Evolutionary conservation across 2,329 filamentous ascomycete species (phyloP), one percentile per base, ranked within the genome.

Genomic region (Helicocarpus griseus): DNA sequence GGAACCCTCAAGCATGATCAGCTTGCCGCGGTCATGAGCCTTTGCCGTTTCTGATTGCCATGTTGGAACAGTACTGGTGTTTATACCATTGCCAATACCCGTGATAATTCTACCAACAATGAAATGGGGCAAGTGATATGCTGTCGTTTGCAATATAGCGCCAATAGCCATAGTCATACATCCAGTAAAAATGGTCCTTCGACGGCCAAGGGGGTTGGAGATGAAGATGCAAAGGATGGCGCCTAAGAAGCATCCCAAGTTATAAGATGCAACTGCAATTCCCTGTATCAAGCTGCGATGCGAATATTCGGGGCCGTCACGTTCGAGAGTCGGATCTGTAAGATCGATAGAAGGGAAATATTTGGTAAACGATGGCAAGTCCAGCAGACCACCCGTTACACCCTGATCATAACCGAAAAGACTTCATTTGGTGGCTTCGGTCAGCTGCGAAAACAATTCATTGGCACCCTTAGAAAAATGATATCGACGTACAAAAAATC

Each of bases 1-100:
- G 52, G 73, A 69, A 11, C 73, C 72, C 40, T 76, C 73, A 2
- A 77, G 73, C 19, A 75, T 76, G 39, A 80, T 73, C 24, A 77
- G 62, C 45, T 70, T 64, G 29, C 77, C 77, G 28, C 77, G 70
- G 41, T 73, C 72, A 24, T 68, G 63, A 1, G 73, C 64, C 8
- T 53, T 60, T 0, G 64, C 65, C 7, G 63, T 63, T 31, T 67
- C 66, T 0, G 65, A 61, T 52, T 67, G 73, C 74, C 73, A 77
- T 2, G 74, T 71, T 0, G 73, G 73, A 0, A 75, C 73, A 11
- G 50, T 52, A 39, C 31, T 39, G 1, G 67, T 69, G 46, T 70
- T 71, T 51, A 71, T 59, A 22, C 69, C 63, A 43, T 72, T 72
- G 1, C 71, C 51, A 5, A 35, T 43, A 31, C 60, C 60, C 17